Conservation (phyloP, 2,329 filamentous ascomycete genomes). For the Monilinia fructigena region DNA sequence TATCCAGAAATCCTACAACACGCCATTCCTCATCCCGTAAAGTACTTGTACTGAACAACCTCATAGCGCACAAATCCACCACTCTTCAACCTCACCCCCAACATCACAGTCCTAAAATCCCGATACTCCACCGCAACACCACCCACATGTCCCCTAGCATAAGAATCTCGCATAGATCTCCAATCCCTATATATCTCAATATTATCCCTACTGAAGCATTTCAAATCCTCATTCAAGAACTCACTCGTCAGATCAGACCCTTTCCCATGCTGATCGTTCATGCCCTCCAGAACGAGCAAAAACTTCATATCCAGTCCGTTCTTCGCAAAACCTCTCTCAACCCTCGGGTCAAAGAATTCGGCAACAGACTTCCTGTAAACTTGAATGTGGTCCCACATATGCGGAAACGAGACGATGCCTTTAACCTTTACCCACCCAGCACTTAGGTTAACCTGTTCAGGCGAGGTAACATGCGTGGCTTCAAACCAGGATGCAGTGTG, state of each 20-base stretch:
- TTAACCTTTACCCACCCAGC: background rate
- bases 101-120: background rate
- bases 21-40: background rate
- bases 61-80: conserved; percentile 1
- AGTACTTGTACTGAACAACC: conserved; percentile 10
- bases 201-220: conserved; percentile 1
- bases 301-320: background rate
- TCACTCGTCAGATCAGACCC: background rate
- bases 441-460: background rate
- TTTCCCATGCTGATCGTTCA: background rate
- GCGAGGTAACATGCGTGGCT: conserved; percentile 8
- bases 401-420: conserved; percentile 7
- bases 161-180: background rate
- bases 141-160: conserved; percentile 5
- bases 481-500: conserved; percentile 9
- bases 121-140: background rate
- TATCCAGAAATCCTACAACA: background rate
- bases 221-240: background rate
- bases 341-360: background rate
- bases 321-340: background rate
- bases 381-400: conserved; percentile 7
- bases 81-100: conserved; percentile 10
- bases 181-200: background rate
- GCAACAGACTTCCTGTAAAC: background rate
- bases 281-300: conserved; percentile 1